Evolutionary conservation across 2,329 filamentous ascomycete genomes (phyloP).

Genomic region (Phyllosticta ampelicida): DNA sequence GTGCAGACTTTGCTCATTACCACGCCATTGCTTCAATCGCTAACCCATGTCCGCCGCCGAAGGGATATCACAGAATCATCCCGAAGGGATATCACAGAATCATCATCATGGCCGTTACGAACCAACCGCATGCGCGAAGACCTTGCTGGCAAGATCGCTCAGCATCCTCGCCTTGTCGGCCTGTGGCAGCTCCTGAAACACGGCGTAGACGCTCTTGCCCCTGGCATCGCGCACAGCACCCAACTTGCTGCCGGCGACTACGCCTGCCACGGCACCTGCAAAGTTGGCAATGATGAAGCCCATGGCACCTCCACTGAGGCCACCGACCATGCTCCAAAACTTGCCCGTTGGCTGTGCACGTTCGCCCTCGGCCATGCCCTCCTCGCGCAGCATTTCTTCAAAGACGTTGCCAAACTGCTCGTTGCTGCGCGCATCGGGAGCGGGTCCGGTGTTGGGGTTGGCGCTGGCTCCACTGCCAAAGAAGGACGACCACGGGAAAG

Average conservation of each 20-base stretch:
- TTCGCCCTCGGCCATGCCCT: slow-evolving; percentile 59
- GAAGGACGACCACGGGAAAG: slow-evolving; percentile 68
- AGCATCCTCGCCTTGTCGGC: slow-evolving; percentile 70
- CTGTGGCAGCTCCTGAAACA: slow-evolving; percentile 81
- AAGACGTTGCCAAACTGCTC: slow-evolving; percentile 71
- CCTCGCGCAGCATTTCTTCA: slow-evolving; percentile 44
- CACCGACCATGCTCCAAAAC: slow-evolving; percentile 83
- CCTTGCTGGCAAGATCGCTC: slow-evolving; percentile 72
- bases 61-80: slow-evolving; percentile 8
- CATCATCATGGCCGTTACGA: slow-evolving; percentile 11
- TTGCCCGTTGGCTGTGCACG: slow-evolving; percentile 52
- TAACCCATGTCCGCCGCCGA: background rate
- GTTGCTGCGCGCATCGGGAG: slow-evolving; percentile 47
- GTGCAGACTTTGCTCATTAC: no score
- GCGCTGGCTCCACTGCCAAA: slow-evolving; percentile 40
- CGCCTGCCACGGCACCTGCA: slow-evolving; percentile 77
- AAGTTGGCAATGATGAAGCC: slow-evolving; percentile 95
- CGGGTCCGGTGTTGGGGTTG: slow-evolving; percentile 15
- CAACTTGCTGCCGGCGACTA: slow-evolving; percentile 84
- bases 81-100: slow-evolving; percentile 9
- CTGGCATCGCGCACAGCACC: slow-evolving; percentile 80
- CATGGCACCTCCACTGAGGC: slow-evolving; percentile 75
- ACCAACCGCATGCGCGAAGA: slow-evolving; percentile 68
- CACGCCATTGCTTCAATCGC: background rate
- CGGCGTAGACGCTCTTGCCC: slow-evolving; percentile 89